A percentile compares a stretch with the other conserved stretches of the same genome.
Conservation (phyloP, 306 rosid species). For the Glycyrrhiza uralensis region DNA sequence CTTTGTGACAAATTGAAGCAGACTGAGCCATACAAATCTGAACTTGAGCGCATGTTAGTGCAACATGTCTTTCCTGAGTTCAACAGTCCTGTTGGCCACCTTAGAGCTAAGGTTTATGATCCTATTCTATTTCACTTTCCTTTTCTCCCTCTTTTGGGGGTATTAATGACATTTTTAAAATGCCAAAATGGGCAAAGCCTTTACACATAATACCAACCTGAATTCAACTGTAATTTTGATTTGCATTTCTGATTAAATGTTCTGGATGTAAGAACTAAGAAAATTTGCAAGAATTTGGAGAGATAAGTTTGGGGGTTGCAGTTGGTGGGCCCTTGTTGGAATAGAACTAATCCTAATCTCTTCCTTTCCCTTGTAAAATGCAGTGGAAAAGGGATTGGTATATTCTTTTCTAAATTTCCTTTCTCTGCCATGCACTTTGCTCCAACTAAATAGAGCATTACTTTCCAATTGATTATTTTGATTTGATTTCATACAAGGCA, state of each 20-base stretch:
- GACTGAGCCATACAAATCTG: constrained; percentile 91
- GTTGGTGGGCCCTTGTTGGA: background rate
- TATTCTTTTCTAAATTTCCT: background rate
- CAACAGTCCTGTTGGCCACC: constrained; percentile 91
- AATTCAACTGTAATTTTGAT: background rate
- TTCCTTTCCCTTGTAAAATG: background rate
- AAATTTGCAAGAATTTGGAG: background rate
- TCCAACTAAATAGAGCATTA: background rate
- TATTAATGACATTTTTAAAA: background rate
- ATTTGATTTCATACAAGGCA: background rate
- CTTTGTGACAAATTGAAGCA: constrained; percentile 96
- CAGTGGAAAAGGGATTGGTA: background rate
- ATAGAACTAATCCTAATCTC: background rate
- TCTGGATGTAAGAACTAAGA: background rate
- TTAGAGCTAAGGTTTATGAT: constrained; percentile 80
- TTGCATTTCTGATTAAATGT: background rate
- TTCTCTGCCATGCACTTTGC: background rate
- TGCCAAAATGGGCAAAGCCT: background rate
- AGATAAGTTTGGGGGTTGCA: background rate
- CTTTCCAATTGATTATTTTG: background rate
- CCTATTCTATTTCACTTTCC: background rate
- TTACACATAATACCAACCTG: background rate
- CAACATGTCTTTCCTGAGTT: constrained; percentile 98
- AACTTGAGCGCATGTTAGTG: constrained; percentile 92
- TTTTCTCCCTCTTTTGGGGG: background rate